Evolutionary conservation across 352 stramenopile species (phyloP).

Genomic region (Phytophthora brassicae): DNA sequence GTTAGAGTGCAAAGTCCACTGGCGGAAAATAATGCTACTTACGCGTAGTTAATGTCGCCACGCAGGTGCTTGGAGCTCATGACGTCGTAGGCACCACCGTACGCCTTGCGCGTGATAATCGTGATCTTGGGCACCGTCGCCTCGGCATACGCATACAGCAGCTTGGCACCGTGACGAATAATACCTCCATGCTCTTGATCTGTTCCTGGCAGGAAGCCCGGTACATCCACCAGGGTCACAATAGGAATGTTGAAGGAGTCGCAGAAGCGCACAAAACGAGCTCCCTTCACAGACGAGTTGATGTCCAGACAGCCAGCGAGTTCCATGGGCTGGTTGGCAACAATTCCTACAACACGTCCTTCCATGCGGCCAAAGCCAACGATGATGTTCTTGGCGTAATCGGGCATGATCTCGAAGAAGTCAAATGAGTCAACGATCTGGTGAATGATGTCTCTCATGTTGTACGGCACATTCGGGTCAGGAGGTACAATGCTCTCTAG

Average conservation of each 20-base stretch:
- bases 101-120: conserved; percentile 98
- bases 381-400: conserved; percentile 98
- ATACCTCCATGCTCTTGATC: conserved; percentile 92
- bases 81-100: conserved; percentile 98
- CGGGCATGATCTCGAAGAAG: conserved; percentile 97
- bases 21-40: conserved; percentile 23
- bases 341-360: conserved; percentile 93
- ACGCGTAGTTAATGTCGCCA: conserved; percentile 97
- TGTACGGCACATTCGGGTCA: conserved; percentile 97
- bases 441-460: conserved; percentile 97
- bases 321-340: conserved; percentile 98
- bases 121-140: conserved; percentile 98
- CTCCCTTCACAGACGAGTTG: conserved; percentile 95
- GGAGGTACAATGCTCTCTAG: conserved; percentile 95
- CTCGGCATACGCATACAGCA: conserved; percentile 98
- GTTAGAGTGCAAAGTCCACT: conserved; percentile 9
- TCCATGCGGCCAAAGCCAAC: conserved; percentile 97
- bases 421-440: conserved; percentile 95
- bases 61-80: conserved; percentile 98
- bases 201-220: conserved; percentile 97
- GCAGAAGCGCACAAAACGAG: conserved; percentile 97
- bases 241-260: conserved; percentile 99
- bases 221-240: conserved; percentile 98
- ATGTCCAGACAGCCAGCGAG: conserved; percentile 98
- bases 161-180: conserved; percentile 97